Conservation (phyloP, 2,329 filamentous ascomycete genomes). For the Botrytis elliptica region DNA sequence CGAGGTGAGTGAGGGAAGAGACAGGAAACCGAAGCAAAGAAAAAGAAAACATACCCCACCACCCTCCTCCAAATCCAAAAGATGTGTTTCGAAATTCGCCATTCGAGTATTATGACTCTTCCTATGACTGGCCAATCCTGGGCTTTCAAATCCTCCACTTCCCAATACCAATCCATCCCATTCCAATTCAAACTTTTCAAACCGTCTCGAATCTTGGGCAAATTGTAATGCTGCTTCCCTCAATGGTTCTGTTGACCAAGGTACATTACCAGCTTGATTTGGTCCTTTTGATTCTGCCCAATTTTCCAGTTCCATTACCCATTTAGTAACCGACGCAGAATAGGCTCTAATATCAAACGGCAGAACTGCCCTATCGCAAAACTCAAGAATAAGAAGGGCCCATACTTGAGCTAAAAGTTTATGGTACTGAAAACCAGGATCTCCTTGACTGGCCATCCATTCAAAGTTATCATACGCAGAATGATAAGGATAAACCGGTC, state of each 20-base stretch:
- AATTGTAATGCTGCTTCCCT: constrained; percentile 63
- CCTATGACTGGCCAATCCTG: constrained; percentile 64
- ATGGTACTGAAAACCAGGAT: constrained; percentile 83
- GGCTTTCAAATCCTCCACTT: constrained; percentile 73
- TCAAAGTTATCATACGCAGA: constrained; percentile 89
- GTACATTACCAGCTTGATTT: constrained; percentile 48
- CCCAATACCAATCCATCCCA: constrained; percentile 75
- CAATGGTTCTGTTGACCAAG: constrained; percentile 49
- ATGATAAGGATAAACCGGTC: constrained; percentile 66
- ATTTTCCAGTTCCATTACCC: constrained; percentile 64
- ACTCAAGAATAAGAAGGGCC: constrained; percentile 78
- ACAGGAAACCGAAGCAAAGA: neutral
- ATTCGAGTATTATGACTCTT: constrained; percentile 76
- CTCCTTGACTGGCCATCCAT: constrained; percentile 77
- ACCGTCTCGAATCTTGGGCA: constrained; percentile 58
- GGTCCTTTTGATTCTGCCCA: constrained; percentile 61
- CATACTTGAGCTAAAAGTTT: constrained; percentile 74
- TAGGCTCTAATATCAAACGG: constrained; percentile 80
- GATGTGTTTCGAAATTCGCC: constrained; percentile 75
- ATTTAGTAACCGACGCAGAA: constrained; percentile 60
- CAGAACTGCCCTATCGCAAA: constrained; percentile 76
- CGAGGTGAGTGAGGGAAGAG: neutral
- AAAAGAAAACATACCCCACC: constrained; percentile 65
- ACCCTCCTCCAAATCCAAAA: constrained; percentile 71
- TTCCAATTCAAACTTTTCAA: constrained; percentile 71